Evolutionary conservation across 2,329 filamentous ascomycete genomes (phyloP), one percentile per base, ranked within the genome.

Genomic region (Fusarium sp.): DNA sequence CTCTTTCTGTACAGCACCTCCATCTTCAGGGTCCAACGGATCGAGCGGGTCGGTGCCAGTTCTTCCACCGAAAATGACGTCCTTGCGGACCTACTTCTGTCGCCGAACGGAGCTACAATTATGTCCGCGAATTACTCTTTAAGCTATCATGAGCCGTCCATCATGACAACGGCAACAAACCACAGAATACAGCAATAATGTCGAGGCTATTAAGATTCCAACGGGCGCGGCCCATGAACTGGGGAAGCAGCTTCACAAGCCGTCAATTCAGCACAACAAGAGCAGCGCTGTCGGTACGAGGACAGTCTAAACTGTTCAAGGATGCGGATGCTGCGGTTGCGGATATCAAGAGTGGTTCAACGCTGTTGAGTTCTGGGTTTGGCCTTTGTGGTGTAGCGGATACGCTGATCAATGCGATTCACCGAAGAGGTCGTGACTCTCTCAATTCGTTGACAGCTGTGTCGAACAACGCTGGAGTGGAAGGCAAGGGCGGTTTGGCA

Each of bases 331-430:
- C 88, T 44, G 92, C 92, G 8, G 87, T 94, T 42, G 86, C 88
- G 4, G 92, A 93, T 76, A 82, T 94, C 60, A 83, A 90, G 76
- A 90, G 91, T 73, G 88, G 92, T 57, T 90, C 88, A 13, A 92
- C 88, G 0, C 83, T 95, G 37, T 83, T 95, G 58, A 93, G 92
- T 76, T 90, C 92, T 18, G 93, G 92, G 2, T 95, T 95, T 78
- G 93, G 93, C n/a, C 86, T 95, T 14, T 94, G 91, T 72, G 92
- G 92, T 70, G 91, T 94, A 20, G 88, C 90, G 57, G 91, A 94
- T 76, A 94, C 92, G 0, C 81, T 94, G 9, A 94, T 94, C 74
- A 84, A 88, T 42, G 89, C 90, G 18, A 86, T 95, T 41, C 85
- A 88, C 58, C 83, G 83, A 20, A 81, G 88, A 74, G 89, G 88